Evolutionary conservation across 2,329 filamentous ascomycete genomes (phyloP).

Genomic region (Aspergillus sp.): DNA sequence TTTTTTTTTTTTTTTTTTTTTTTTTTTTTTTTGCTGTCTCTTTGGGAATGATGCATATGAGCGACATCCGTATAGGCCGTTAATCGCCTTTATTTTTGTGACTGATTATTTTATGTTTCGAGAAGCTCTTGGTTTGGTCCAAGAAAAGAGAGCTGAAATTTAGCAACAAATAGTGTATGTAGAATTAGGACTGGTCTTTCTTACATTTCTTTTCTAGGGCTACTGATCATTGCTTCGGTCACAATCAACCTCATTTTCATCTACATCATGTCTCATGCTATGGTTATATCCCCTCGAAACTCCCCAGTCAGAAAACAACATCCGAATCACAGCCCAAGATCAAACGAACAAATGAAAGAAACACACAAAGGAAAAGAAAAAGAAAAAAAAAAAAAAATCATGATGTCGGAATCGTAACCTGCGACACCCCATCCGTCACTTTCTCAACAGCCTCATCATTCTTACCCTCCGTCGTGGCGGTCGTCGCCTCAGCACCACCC

Average conservation of each 20-base stretch:
- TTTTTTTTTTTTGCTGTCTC: background rate
- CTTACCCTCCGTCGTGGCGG: conserved; percentile 14
- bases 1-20: conserved; percentile 2
- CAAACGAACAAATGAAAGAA: too few relatives aligned
- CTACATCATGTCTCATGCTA: conserved; percentile 5
- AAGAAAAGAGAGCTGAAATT: background rate
- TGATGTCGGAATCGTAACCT: conserved; percentile 36
- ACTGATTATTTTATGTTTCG: background rate
- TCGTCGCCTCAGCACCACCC: conserved; percentile 22
- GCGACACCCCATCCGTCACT: conserved; percentile 35
- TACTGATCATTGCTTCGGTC: background rate
- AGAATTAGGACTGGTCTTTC: background rate
- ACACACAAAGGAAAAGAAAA: background rate
- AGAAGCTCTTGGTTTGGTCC: too few relatives aligned
- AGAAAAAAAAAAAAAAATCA: conserved; percentile 9
- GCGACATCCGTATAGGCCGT: conserved; percentile 6
- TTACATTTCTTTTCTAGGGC: too few relatives aligned
- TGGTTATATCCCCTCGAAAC: background rate
- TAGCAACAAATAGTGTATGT: background rate
- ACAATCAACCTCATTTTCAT: background rate
- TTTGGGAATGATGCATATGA: conserved; percentile 13
- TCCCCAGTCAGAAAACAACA: too few relatives aligned
- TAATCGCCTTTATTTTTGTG: conserved; percentile 1
- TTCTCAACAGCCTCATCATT: conserved; percentile 32
- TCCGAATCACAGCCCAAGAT: too few relatives aligned